Conservation (phyloP, 2,329 filamentous ascomycete genomes). For the Aspergillus melleus region DNA sequence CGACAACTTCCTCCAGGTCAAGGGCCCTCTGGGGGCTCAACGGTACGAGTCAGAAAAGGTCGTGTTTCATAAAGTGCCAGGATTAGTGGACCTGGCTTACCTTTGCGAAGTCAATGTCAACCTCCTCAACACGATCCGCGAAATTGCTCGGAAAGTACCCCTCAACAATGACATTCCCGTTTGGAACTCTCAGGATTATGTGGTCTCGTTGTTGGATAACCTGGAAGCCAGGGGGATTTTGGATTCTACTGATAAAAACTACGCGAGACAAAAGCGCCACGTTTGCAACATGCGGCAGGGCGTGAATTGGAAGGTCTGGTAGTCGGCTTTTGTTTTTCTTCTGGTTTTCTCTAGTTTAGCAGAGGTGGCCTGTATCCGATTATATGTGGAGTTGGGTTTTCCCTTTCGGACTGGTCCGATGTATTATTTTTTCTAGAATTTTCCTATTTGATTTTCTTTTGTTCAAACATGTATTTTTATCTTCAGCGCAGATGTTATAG, state of each 20-base stretch:
- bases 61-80: no score
- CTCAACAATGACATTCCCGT: neutral
- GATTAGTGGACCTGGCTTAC: neutral
- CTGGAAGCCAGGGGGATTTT: neutral
- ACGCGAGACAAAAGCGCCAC: neutral
- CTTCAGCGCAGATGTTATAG: no score
- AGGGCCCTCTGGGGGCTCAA: neutral
- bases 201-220: neutral
- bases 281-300: no score
- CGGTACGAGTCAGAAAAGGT: neutral
- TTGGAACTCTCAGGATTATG: neutral
- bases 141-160: neutral
- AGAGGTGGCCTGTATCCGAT: no score
- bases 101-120: neutral
- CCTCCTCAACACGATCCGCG: neutral
- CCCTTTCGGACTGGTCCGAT: no score
- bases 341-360: no score
- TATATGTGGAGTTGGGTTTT: no score
- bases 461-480: no score
- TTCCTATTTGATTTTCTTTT: no score
- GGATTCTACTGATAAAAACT: neutral
- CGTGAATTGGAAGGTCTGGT: no score
- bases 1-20: neutral
- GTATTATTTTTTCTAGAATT: no score
- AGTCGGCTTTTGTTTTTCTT: no score